These are phyloP conservation scores for Sclerotinia minor DNA, from an alignment of 2,329 filamentous ascomycete species.

Conservation along the genomic window DNA sequence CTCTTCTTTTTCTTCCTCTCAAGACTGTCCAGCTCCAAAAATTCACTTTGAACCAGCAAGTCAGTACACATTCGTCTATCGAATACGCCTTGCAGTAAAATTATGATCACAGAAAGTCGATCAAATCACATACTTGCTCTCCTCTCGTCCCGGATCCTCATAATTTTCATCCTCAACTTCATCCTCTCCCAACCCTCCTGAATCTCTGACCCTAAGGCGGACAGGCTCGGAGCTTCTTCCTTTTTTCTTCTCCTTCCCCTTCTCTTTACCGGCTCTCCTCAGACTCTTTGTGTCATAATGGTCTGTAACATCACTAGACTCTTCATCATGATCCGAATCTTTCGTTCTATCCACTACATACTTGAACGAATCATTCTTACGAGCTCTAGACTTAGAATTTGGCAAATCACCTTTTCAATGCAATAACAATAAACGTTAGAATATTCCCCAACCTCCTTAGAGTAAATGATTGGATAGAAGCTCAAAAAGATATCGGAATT, in stretches of 20 bases:
- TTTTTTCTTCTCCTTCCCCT: constrained; percentile 30
- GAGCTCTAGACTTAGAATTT: neutral
- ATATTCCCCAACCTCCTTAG: neutral
- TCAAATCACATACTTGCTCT: constrained; percentile 35
- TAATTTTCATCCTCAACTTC: constrained; percentile 34
- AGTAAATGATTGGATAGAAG: neutral
- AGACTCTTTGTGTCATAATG: neutral
- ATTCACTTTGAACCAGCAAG: neutral
- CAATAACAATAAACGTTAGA: neutral
- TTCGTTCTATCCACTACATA: neutral
- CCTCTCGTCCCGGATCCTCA: constrained; percentile 35
- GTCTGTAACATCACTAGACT: neutral
- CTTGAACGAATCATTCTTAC: neutral
- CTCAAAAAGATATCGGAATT: neutral
- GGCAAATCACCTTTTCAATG: constrained; percentile 1
- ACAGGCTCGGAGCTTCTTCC: constrained; percentile 32
- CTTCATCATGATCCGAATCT: neutral
- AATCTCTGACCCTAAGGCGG: neutral
- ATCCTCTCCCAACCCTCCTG: neutral
- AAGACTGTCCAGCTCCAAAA: constrained; percentile 15
- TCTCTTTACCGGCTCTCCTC: neutral
- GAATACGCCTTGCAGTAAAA: neutral
- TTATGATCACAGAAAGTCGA: neutral
- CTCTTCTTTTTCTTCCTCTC: constrained; percentile 19
- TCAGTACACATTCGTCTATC: neutral